Evolutionary conservation across 2,329 filamentous ascomycete species (phyloP).

Genomic region (Pyricularia pennisetigena): DNA sequence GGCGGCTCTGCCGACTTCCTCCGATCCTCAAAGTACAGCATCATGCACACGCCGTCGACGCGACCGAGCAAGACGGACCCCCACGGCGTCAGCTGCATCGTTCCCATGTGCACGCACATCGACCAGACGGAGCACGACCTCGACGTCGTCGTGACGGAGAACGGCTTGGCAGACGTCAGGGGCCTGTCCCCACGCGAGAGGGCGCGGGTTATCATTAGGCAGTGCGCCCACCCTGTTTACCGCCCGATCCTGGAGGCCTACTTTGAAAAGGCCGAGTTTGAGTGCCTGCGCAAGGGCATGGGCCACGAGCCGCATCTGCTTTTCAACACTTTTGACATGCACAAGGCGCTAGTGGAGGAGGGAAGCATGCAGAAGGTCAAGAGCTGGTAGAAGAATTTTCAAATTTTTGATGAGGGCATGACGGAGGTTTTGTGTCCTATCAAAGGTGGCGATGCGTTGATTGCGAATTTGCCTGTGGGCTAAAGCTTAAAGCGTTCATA

Average conservation of each 20-base stretch:
- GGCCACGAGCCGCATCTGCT: constrained; percentile 84
- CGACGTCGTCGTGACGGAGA: constrained; percentile 70
- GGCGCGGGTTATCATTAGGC: constrained; percentile 74
- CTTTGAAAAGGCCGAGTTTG: constrained; percentile 75
- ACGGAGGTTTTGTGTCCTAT: not conserved
- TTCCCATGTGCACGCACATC: constrained; percentile 88
- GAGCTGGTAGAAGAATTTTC: constrained; percentile 13
- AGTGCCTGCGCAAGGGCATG: constrained; percentile 79
- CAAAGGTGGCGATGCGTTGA: not conserved
- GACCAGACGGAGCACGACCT: constrained; percentile 92
- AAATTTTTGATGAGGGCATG: not conserved
- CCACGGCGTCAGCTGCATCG: constrained; percentile 73
- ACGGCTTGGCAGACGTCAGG: constrained; percentile 75
- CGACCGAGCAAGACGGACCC: constrained; percentile 76
- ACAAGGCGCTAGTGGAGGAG: constrained; percentile 70
- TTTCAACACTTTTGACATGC: constrained; percentile 83
- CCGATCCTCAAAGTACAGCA: constrained; percentile 69
- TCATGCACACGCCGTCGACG: constrained; percentile 81
- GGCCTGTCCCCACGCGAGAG: constrained; percentile 72
- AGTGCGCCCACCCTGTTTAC: constrained; percentile 81
- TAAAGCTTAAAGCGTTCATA: not conserved
- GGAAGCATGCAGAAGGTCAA: constrained; percentile 78
- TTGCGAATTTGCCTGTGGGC: not conserved
- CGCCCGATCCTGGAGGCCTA: constrained; percentile 73
- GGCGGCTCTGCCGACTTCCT: constrained; percentile 78